These are phyloP conservation scores for Ehretia macrophylla DNA, from an alignment of 257 asterid genomes.

Conservation along the genomic window DNA sequence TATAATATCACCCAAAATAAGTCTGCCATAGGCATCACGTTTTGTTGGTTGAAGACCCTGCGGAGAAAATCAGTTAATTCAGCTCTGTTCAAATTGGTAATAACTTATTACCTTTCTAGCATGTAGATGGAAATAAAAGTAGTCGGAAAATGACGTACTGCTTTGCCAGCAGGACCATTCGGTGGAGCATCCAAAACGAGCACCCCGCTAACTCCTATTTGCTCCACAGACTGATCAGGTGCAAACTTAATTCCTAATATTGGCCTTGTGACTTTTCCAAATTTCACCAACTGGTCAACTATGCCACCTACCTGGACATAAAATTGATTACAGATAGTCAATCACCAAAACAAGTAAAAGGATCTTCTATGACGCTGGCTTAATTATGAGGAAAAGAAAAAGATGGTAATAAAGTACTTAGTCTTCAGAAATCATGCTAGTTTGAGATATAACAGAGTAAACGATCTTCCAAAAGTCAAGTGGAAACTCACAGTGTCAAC, in stretches of 20 bases:
- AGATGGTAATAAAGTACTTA: background rate
- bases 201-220: constrained; percentile 95
- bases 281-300: constrained; percentile 89
- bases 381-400: background rate
- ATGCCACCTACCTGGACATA: constrained; percentile 76
- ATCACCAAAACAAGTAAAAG: background rate
- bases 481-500: constrained; percentile 84
- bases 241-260: constrained; percentile 93
- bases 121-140: too few species aligned
- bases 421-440: background rate
- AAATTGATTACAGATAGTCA: background rate
- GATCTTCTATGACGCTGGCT: background rate
- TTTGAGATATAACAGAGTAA: background rate
- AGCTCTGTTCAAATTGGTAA: constrained; percentile 1
- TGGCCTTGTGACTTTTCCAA: constrained; percentile 95
- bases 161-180: constrained; percentile 99
- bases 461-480: background rate
- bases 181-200: constrained; percentile 96
- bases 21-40: constrained; percentile 91
- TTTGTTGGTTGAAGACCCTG: constrained; percentile 93
- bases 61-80: constrained; percentile 10
- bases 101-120: too few species aligned
- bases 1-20: constrained; percentile 81
- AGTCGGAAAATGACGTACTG: constrained; percentile 45
- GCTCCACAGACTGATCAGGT: constrained; percentile 97